Conservation (phyloP, 805 yeast genomes). For the Yarrowia divulgata region DNA sequence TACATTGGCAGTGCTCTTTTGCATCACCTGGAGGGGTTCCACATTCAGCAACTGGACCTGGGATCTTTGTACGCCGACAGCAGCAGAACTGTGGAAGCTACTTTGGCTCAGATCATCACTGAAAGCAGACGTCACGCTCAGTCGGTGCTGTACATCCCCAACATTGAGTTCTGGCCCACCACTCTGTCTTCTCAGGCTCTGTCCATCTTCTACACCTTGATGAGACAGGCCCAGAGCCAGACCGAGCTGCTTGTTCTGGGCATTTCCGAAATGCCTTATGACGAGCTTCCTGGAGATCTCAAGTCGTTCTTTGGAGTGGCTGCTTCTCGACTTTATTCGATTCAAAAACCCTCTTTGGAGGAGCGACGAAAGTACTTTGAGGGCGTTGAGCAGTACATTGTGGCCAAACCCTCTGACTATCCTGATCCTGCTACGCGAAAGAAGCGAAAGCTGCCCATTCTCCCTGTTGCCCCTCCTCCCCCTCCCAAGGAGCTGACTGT, state of each 20-base stretch:
- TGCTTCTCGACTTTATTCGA: constrained; percentile 57
- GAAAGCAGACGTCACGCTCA: constrained; percentile 93
- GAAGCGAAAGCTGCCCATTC: constrained; percentile 51
- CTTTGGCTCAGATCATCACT: constrained; percentile 78
- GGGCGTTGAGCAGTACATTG: constrained; percentile 60
- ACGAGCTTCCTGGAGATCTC: constrained; percentile 57
- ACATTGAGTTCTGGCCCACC: constrained; percentile 75
- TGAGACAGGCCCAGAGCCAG: constrained; percentile 70
- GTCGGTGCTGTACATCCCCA: constrained; percentile 82
- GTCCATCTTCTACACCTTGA: constrained; percentile 72
- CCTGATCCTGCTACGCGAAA: constrained; percentile 64
- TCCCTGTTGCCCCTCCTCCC: constrained; percentile 53
- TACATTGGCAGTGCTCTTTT: constrained; percentile 83
- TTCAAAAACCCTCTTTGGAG: constrained; percentile 54
- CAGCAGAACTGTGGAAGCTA: constrained; percentile 80
- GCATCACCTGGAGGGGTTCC: constrained; percentile 85
- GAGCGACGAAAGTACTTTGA: constrained; percentile 67
- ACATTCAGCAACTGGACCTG: constrained; percentile 84
- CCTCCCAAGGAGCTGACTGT: constrained; percentile 49
- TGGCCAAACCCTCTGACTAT: constrained; percentile 74
- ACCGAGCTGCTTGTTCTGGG: constrained; percentile 81
- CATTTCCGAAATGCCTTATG: constrained; percentile 60
- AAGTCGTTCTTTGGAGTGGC: constrained; percentile 65
- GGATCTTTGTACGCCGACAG: constrained; percentile 79
- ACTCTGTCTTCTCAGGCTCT: constrained; percentile 73